phyloP scores from a whole-genome alignment of 176 grass and related monocot genomes.

The Triticum timopheevii region DNA sequence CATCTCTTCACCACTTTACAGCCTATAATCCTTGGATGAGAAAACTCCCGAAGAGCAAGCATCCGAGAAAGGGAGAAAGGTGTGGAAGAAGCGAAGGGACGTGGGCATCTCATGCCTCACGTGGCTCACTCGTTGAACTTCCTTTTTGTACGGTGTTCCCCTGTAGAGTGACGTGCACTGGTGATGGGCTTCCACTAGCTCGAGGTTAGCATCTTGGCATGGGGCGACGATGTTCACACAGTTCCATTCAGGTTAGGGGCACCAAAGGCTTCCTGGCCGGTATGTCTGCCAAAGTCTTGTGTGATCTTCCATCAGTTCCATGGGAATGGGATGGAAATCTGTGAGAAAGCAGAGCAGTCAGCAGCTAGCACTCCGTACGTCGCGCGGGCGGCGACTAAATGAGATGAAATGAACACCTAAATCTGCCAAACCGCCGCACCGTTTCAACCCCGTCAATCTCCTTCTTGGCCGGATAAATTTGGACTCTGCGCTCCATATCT shows the following conservation, averaged over 20 bases:
- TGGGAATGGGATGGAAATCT: neutral
- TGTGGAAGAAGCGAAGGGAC: neutral
- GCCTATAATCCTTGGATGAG: neutral
- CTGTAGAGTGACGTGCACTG: neutral
- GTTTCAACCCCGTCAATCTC: neutral
- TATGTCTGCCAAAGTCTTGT: too few relatives aligned
- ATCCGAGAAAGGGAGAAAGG: neutral
- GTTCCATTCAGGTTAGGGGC: neutral
- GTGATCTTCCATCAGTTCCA: neutral
- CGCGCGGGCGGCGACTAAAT: neutral
- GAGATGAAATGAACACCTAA: neutral
- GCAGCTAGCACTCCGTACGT: neutral
- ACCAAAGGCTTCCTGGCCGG: too few relatives aligned
- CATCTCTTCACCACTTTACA: neutral
- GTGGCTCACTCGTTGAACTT: neutral
- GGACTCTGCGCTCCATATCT: neutral
- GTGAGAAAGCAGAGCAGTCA: neutral
- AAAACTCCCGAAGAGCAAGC: neutral
- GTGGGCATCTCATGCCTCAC: constrained; percentile 24
- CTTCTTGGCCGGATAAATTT: neutral
- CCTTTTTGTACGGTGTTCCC: neutral
- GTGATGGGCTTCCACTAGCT: neutral
- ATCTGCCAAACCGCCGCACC: neutral
- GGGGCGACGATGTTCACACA: neutral
- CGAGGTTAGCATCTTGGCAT: neutral